phyloP scores from a whole-genome alignment of 2,329 filamentous ascomycete genomes.

The Parastagonospora nodorum region DNA sequence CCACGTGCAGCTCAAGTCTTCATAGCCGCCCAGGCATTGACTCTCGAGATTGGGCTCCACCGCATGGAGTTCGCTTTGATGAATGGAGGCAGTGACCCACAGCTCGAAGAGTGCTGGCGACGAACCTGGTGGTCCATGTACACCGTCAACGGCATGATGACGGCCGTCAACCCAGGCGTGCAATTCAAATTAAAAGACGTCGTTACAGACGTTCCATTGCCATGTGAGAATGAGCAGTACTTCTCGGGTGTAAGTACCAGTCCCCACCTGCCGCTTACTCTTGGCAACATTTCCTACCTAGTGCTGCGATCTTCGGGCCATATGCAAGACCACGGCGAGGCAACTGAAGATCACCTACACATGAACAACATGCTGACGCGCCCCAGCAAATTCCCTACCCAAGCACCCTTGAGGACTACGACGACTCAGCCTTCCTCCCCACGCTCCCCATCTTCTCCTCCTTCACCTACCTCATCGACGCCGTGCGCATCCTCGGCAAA shows the following conservation, averaged over 20 bases:
- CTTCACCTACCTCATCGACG: slow-evolving; percentile 82
- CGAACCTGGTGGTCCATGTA: slow-evolving; percentile 91
- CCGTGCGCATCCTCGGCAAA: slow-evolving; percentile 75
- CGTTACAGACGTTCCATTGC: slow-evolving; percentile 70
- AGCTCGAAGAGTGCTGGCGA: slow-evolving; percentile 81
- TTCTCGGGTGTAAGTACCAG: slow-evolving; percentile 41
- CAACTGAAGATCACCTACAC: background rate
- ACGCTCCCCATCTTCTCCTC: slow-evolving; percentile 78
- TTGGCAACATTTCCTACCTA: slow-evolving; percentile 20
- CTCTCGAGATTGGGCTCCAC: slow-evolving; percentile 78
- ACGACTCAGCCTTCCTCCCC: slow-evolving; percentile 73
- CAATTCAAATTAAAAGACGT: slow-evolving; percentile 73
- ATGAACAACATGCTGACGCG: slow-evolving; percentile 1
- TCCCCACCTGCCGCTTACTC: slow-evolving; percentile 4
- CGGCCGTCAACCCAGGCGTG: slow-evolving; percentile 75
- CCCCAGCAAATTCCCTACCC: slow-evolving; percentile 42
- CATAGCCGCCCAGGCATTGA: slow-evolving; percentile 69
- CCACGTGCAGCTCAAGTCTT: slow-evolving; percentile 71
- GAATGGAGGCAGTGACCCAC: slow-evolving; percentile 66
- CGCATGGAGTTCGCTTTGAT: slow-evolving; percentile 67
- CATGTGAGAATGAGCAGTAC: slow-evolving; percentile 82
- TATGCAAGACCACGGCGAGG: background rate
- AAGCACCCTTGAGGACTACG: slow-evolving; percentile 71
- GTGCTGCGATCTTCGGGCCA: slow-evolving; percentile 1
- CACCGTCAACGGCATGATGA: slow-evolving; percentile 82